phyloP scores from a whole-genome alignment of 768 basidiomycete species.

The Peribolospora kevripleyi region DNA sequence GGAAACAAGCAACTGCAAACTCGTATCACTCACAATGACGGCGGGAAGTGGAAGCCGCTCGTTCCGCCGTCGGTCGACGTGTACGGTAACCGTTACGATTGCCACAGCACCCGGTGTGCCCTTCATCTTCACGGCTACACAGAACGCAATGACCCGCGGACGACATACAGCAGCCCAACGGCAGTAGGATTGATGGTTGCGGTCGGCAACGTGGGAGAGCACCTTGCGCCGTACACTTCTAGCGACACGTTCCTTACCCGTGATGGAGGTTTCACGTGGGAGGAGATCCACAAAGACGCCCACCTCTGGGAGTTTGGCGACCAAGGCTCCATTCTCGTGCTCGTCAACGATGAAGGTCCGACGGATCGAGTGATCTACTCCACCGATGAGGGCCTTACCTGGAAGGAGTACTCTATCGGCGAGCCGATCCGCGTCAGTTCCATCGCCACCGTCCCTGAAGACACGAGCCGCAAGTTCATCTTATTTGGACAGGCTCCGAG shows the following conservation, averaged over 20 bases:
- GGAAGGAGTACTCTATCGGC: slow-evolving; percentile 69
- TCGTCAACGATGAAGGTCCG: slow-evolving; percentile 84
- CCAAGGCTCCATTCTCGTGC: slow-evolving; percentile 74
- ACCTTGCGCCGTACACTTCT: slow-evolving; percentile 52
- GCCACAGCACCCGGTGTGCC: slow-evolving; percentile 50
- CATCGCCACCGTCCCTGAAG: slow-evolving; percentile 68
- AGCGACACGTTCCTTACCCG: slow-evolving; percentile 90
- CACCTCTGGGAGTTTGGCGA: slow-evolving; percentile 97
- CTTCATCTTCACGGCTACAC: slow-evolving; percentile 92
- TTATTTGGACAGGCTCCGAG: slow-evolving; percentile 42
- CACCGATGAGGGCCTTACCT: slow-evolving; percentile 62
- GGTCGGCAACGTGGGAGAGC: slow-evolving; percentile 82
- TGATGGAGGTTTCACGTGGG: slow-evolving; percentile 92
- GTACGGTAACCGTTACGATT: slow-evolving; percentile 43
- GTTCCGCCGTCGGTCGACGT: slow-evolving; percentile 53
- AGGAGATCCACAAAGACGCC: slow-evolving; percentile 94
- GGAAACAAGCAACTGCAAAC: slow-evolving; percentile 54
- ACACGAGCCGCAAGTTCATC: slow-evolving; percentile 78
- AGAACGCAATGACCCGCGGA: slow-evolving; percentile 63
- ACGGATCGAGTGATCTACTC: slow-evolving; percentile 75
- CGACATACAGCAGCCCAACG: slow-evolving; percentile 80
- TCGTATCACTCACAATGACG: slow-evolving; percentile 89
- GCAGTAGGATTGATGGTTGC: slow-evolving; percentile 84
- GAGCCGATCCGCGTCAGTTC: slow-evolving; percentile 46
- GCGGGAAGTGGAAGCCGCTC: slow-evolving; percentile 68